These are phyloP conservation scores for Echites panduratus DNA, from an alignment of 257 asterid genomes.

Conservation along the genomic window DNA sequence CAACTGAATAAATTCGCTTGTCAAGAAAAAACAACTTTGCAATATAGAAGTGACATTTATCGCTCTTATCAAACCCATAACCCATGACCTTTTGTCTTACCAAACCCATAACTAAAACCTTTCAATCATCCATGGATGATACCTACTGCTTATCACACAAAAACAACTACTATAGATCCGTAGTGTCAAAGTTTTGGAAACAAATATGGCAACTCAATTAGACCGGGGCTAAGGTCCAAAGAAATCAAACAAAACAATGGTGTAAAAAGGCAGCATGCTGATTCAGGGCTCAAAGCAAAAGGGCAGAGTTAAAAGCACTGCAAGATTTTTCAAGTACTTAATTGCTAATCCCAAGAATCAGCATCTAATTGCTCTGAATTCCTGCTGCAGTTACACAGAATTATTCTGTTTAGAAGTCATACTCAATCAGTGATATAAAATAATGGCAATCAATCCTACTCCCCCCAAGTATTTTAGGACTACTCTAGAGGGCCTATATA, in stretches of 20 bases:
- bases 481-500: background rate
- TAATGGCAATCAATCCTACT: background rate
- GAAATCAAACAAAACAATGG: background rate
- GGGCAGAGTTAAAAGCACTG: background rate
- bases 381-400: slow-evolving; percentile 3
- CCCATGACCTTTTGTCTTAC: too few species aligned
- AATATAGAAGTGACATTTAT: too few species aligned
- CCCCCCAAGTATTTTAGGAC: background rate
- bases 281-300: background rate
- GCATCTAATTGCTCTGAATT: background rate
- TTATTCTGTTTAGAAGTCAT: slow-evolving; percentile 8
- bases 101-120: too few species aligned
- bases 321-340: background rate
- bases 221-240: too few species aligned
- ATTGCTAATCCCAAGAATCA: slow-evolving; percentile 6
- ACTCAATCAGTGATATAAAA: slow-evolving; percentile 4
- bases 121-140: too few species aligned
- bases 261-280: background rate
- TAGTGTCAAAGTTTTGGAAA: background rate
- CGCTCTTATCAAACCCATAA: too few species aligned
- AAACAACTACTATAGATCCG: too few species aligned
- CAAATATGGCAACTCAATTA: too few species aligned
- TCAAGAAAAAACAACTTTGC: too few species aligned
- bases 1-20: too few species aligned
- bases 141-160: too few species aligned